Evolutionary conservation across 2,329 filamentous ascomycete species (phyloP).

Genomic region (Aschersonia sp.): DNA sequence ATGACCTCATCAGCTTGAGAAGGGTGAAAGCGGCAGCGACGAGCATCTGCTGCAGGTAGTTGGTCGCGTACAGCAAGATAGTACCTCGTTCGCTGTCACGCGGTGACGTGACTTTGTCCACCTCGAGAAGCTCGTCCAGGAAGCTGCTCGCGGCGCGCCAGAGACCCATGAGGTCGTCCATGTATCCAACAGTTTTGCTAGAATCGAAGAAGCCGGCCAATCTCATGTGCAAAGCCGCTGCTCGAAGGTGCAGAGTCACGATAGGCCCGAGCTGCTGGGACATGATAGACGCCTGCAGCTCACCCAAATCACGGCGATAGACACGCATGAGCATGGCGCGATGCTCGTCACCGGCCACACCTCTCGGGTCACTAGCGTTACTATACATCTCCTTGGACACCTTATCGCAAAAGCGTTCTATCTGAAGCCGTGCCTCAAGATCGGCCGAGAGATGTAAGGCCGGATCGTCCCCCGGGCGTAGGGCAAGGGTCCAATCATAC

Average conservation of each 20-base stretch:
- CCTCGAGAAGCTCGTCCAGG: slow-evolving; percentile 48
- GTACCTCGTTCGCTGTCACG: slow-evolving; percentile 32
- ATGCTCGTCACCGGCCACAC: slow-evolving; percentile 53
- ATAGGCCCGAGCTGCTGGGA: slow-evolving; percentile 43
- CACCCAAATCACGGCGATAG: slow-evolving; percentile 49
- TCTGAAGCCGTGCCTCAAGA: slow-evolving; percentile 53
- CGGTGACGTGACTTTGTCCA: slow-evolving; percentile 31
- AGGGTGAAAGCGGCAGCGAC: slow-evolving; percentile 68
- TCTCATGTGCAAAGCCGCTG: slow-evolving; percentile 61
- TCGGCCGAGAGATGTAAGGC: slow-evolving; percentile 45
- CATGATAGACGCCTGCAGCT: slow-evolving; percentile 46
- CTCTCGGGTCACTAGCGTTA: slow-evolving; percentile 58
- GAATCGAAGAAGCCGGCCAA: slow-evolving; percentile 73
- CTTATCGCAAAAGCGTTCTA: slow-evolving; percentile 64
- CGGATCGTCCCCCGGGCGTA: slow-evolving; percentile 43
- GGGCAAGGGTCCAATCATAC: slow-evolving; percentile 60
- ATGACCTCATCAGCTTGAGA: slow-evolving; percentile 64
- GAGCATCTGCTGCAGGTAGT: slow-evolving; percentile 75
- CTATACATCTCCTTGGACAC: slow-evolving; percentile 69
- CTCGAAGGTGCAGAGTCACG: slow-evolving; percentile 53
- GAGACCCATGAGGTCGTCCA: slow-evolving; percentile 60
- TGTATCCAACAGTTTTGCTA: slow-evolving; percentile 54
- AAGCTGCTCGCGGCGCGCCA: slow-evolving; percentile 60
- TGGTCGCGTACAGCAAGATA: slow-evolving; percentile 52
- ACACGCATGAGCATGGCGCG: slow-evolving; percentile 52